phyloP scores from a whole-genome alignment of 2,329 filamentous ascomycete genomes.

The Madurella mycetomatis region DNA sequence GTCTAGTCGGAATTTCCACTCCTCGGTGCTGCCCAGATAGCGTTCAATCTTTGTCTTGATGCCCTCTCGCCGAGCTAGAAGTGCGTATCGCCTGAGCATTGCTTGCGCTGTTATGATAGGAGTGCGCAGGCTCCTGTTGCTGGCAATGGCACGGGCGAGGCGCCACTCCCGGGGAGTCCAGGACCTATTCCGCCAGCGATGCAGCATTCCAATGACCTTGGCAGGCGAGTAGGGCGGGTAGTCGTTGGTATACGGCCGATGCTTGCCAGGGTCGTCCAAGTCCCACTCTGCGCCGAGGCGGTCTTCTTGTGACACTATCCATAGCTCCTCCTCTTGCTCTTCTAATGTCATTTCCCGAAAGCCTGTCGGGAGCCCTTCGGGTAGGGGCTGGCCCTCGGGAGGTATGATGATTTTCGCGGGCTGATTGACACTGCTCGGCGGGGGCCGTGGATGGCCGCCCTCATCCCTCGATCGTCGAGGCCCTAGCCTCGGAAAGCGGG shows the following conservation, averaged over 20 bases:
- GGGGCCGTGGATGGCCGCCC: background rate
- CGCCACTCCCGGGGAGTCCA: slow-evolving; percentile 12
- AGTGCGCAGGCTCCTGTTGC: slow-evolving; percentile 15
- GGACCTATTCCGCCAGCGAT: slow-evolving; percentile 6
- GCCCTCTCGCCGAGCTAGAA: slow-evolving; percentile 17
- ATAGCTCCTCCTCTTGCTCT: slow-evolving; percentile 18
- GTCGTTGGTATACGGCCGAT: slow-evolving; percentile 3
- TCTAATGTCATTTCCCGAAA: slow-evolving; percentile 8
- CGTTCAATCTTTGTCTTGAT: slow-evolving; percentile 16
- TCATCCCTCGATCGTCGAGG: background rate
- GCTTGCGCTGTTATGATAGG: slow-evolving; percentile 16
- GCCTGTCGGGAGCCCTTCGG: slow-evolving; percentile 10
- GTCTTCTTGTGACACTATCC: slow-evolving; percentile 11
- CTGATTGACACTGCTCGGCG: background rate
- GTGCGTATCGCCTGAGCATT: slow-evolving; percentile 13
- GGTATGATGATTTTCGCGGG: background rate
- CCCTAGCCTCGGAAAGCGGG: no score
- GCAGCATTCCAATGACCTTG: slow-evolving; percentile 14
- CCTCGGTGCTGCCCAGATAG: slow-evolving; percentile 10
- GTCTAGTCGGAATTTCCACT: slow-evolving; percentile 31
- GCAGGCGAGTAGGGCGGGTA: slow-evolving; percentile 16
- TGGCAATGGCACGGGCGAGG: slow-evolving; percentile 16
- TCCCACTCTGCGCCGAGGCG: slow-evolving; percentile 10
- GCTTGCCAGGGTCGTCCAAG: slow-evolving; percentile 1
- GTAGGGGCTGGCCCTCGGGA: slow-evolving; percentile 1